These are phyloP conservation scores for Apiotrichum brassicae DNA, from an alignment of 1,284 basidiomycete species.

Conservation along the genomic window DNA sequence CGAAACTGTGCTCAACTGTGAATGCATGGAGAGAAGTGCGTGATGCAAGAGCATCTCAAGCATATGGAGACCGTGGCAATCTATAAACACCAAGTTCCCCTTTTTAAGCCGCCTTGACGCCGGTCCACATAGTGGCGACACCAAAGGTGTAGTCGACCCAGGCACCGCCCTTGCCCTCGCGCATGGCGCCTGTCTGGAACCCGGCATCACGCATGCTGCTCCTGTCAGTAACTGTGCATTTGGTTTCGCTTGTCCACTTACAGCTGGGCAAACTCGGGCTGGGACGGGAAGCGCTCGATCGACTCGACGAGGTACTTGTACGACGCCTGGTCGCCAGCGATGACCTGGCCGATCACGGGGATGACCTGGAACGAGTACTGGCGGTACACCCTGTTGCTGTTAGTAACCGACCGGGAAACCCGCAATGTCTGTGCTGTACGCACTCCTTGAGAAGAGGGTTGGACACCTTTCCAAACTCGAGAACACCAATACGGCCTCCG, in stretches of 20 bases:
- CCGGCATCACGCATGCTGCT: slow-evolving; percentile 57
- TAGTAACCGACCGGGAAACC: background rate
- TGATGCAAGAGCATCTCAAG: background rate
- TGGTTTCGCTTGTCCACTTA: too few relatives aligned
- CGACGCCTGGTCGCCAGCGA: slow-evolving; percentile 90
- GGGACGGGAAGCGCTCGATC: slow-evolving; percentile 87
- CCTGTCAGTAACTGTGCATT: too few relatives aligned
- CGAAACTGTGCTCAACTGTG: too few relatives aligned
- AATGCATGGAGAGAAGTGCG: too few relatives aligned
- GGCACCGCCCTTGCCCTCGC: slow-evolving; percentile 73
- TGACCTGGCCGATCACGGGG: slow-evolving; percentile 85
- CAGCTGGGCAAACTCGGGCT: slow-evolving; percentile 86
- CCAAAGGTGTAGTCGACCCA: slow-evolving; percentile 83
- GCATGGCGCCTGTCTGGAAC: slow-evolving; percentile 64
- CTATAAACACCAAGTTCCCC: too few relatives aligned
- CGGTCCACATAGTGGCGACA: slow-evolving; percentile 76
- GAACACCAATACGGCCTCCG: slow-evolving; percentile 88
- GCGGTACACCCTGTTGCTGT: slow-evolving; percentile 66
- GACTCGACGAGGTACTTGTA: slow-evolving; percentile 99
- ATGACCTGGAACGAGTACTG: slow-evolving; percentile 96
- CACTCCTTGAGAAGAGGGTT: slow-evolving; percentile 82
- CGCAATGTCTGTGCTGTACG: slow-evolving; percentile 36
- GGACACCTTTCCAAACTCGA: slow-evolving; percentile 93
- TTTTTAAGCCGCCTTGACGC: slow-evolving; percentile 56
- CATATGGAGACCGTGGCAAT: slow-evolving; percentile 22